phyloP scores from a whole-genome alignment of 805 yeast species.

The Pichia insulana region DNA sequence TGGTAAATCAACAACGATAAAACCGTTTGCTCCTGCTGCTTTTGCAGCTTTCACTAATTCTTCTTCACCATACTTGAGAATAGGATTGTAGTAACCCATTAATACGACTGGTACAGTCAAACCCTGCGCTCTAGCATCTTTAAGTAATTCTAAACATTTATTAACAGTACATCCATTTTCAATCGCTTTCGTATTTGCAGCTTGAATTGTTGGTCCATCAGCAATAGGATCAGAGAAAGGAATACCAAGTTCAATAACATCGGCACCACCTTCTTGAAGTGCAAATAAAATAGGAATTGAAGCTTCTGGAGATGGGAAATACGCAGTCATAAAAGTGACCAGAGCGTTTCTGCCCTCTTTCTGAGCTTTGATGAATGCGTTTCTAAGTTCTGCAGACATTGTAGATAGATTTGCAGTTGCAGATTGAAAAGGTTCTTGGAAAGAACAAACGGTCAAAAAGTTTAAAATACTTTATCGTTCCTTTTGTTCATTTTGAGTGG shows the following conservation, averaged over 20 bases:
- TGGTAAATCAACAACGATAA: conserved; percentile 89
- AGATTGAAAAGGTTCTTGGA: neutral
- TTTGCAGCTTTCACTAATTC: conserved; percentile 70
- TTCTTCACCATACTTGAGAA: conserved; percentile 82
- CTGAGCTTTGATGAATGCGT: conserved; percentile 28
- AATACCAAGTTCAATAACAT: conserved; percentile 87
- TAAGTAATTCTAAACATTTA: conserved; percentile 61
- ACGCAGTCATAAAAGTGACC: conserved; percentile 90
- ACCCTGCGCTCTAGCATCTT: conserved; percentile 70
- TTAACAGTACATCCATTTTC: conserved; percentile 71
- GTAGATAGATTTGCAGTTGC: neutral
- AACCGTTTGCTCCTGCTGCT: conserved; percentile 90
- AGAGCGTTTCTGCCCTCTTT: conserved; percentile 65
- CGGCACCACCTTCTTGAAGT: conserved; percentile 92
- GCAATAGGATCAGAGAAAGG: conserved; percentile 99
- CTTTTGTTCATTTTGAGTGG: no score
- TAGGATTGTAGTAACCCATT: conserved; percentile 98
- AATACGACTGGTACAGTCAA: conserved; percentile 81
- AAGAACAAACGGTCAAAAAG: no score
- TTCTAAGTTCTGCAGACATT: conserved; percentile 28
- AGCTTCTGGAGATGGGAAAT: conserved; percentile 80
- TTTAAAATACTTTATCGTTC: no score
- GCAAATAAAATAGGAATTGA: conserved; percentile 81
- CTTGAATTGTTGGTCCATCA: conserved; percentile 96
- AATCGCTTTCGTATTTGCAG: conserved; percentile 74